Evolutionary conservation across 2,329 filamentous ascomycete species (phyloP), one percentile per base, ranked within the genome.

Genomic region (Sporothrix humicola): DNA sequence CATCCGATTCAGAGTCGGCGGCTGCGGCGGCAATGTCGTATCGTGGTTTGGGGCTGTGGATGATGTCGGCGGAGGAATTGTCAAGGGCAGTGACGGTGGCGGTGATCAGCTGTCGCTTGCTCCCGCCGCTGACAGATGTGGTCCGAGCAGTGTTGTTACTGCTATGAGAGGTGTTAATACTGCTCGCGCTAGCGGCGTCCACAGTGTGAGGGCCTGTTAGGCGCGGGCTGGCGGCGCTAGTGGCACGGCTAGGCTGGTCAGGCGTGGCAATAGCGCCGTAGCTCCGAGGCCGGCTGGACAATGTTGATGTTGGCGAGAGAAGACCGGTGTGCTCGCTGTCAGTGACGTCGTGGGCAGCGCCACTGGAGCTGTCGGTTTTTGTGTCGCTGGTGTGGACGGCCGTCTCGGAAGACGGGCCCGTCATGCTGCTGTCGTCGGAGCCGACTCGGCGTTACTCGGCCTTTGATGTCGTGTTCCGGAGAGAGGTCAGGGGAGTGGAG

Each of bases 221-320:
- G 10, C n/a, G 37, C 31, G 52, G 52, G 69, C 42, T 63, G 48
- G 71, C 61, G 69, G 69, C 61, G 44, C 74, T 75, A 74, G 74
- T 44, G 66, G 37, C 70, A 52, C 65, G 23, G 65, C 65, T 68
- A 63, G 69, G 46, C 44, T 72, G 69, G 68, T 65, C 72, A 63
- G 44, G 42, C 23, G 50, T 31, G 68, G 65, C 50, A 44, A 74
- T 71, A 8, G 74, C 66, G 69, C 74, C 74, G 73, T 75, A 75
- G 69, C 69, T 69, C 70, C 73, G 74, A 74, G 71, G 72, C 72
- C 68, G 73, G 73, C 42, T 31, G 10, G 46, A 52, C n/a, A 46
- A 26, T 17, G 15, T 31, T 20, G 52, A 26, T 31, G 37, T 20
- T 59, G 15, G 15, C 20, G 20, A 15, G 6, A 66, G 42, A 23